Percentiles rank a stretch among this genome's conserved stretches.
Evolutionary conservation across 2,329 filamentous ascomycete species (phyloP).

Genomic region (Lasiodiplodia theobromae): DNA sequence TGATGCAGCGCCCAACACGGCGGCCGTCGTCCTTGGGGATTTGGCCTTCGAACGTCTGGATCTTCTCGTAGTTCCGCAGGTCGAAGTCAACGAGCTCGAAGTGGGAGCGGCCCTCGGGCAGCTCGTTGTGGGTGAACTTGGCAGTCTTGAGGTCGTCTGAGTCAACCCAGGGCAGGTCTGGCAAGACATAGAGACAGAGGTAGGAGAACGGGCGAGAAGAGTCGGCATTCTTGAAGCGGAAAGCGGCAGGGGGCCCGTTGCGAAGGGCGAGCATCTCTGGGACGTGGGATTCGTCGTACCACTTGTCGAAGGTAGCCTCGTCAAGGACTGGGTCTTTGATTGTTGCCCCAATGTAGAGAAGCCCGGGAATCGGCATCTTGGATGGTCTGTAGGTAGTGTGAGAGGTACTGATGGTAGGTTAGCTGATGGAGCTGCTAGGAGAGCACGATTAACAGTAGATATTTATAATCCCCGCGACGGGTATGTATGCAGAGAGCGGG

Average conservation of each 20-base stretch:
- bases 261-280: slow-evolving; percentile 26
- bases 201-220: background rate
- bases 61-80: slow-evolving; percentile 13
- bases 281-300: slow-evolving; percentile 31
- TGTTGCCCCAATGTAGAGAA: slow-evolving; percentile 17
- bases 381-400: background rate
- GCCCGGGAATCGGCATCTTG: slow-evolving; percentile 21
- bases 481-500: background rate
- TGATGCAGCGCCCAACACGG: slow-evolving; percentile 1
- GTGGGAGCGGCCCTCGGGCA: background rate
- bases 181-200: slow-evolving; percentile 5
- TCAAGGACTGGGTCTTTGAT: slow-evolving; percentile 30
- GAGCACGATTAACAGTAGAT: background rate
- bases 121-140: background rate
- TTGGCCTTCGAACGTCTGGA: slow-evolving; percentile 26
- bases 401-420: background rate
- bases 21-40: slow-evolving; percentile 1
- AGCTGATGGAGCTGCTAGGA: background rate
- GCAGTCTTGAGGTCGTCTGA: background rate
- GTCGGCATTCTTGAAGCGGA: slow-evolving; percentile 30
- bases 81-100: slow-evolving; percentile 10
- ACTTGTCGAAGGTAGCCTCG: slow-evolving; percentile 29
- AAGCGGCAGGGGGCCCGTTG: slow-evolving; percentile 15
- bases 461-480: background rate
- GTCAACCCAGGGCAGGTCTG: background rate